Percentiles rank a stretch among this genome's conserved stretches.
Evolutionary conservation across 1,284 basidiomycete genomes (phyloP).

Genomic region (Puccinia coronata): DNA sequence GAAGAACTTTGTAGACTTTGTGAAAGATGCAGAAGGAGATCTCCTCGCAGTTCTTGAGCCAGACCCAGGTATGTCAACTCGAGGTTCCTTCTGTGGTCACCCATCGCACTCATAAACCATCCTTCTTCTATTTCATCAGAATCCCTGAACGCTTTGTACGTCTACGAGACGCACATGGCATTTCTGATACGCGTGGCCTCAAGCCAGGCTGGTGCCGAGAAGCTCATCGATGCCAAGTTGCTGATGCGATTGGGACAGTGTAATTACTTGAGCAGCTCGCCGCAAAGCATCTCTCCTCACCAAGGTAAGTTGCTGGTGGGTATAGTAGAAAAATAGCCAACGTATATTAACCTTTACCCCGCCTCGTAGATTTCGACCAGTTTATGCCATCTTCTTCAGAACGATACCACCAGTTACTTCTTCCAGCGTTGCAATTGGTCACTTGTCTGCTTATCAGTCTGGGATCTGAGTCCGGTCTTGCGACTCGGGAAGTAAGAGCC

Average conservation of each 20-base stretch:
- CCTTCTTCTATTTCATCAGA: constrained; percentile 14
- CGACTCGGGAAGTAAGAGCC: constrained; percentile 65
- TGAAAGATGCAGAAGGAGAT: constrained; percentile 80
- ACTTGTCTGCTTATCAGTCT: constrained; percentile 37
- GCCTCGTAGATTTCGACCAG: constrained; percentile 66
- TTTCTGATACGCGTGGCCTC: constrained; percentile 81
- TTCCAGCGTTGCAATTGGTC: constrained; percentile 75
- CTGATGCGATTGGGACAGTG: constrained; percentile 79
- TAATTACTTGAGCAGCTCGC: constrained; percentile 77
- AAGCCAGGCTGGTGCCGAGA: constrained; percentile 77
- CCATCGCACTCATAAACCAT: background rate
- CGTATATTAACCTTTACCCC: background rate
- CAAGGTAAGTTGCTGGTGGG: constrained; percentile 60
- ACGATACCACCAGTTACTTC: constrained; percentile 82
- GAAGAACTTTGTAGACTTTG: constrained; percentile 74
- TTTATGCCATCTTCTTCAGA: constrained; percentile 85
- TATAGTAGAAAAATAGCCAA: background rate
- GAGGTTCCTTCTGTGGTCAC: background rate
- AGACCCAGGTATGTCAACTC: constrained; percentile 68
- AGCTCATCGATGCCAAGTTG: constrained; percentile 76
- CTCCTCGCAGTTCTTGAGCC: constrained; percentile 79
- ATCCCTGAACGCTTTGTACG: constrained; percentile 85
- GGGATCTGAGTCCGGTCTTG: constrained; percentile 62
- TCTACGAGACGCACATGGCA: constrained; percentile 92
- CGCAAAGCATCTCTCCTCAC: constrained; percentile 78